Evolutionary conservation across 306 rosid genomes (phyloP).

Genomic region (Echinosophora koreensis): DNA sequence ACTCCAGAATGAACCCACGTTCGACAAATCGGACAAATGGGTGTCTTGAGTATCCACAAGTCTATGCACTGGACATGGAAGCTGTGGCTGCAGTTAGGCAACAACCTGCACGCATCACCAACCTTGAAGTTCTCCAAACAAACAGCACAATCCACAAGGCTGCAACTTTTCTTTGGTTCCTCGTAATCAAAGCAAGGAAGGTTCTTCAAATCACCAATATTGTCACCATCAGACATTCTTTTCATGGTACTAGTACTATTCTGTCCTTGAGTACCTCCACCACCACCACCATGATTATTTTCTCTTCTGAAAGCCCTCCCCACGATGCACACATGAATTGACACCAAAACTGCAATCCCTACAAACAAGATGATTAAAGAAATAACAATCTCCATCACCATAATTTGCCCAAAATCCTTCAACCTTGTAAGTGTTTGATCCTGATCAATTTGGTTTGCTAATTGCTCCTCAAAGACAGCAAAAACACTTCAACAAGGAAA

Average conservation of each 20-base stretch:
- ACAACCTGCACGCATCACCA: slow-evolving; percentile 69
- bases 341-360: slow-evolving; percentile 68
- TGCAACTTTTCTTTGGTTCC: slow-evolving; percentile 42
- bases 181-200: slow-evolving; percentile 68
- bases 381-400: slow-evolving; percentile 62
- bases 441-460: not conserved
- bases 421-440: not conserved
- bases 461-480: slow-evolving; percentile 27
- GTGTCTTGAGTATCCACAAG: slow-evolving; percentile 62
- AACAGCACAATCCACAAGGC: slow-evolving; percentile 66
- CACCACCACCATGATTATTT: not conserved
- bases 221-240: slow-evolving; percentile 44
- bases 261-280: not conserved
- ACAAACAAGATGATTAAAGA: slow-evolving; percentile 60
- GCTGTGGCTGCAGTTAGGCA: slow-evolving; percentile 66
- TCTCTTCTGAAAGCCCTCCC: slow-evolving; percentile 60
- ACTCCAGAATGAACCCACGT: slow-evolving; percentile 44
- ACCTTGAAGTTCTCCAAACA: slow-evolving; percentile 68
- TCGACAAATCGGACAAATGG: slow-evolving; percentile 74
- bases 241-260: not conserved
- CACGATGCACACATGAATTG: slow-evolving; percentile 64
- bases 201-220: slow-evolving; percentile 55
- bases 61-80: slow-evolving; percentile 74
- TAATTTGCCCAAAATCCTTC: slow-evolving; percentile 18
- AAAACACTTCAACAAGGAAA: slow-evolving; percentile 2